Evolutionary conservation across 164 flowering plant genomes (phyloP).

Genomic region (Annona squamosa): DNA sequence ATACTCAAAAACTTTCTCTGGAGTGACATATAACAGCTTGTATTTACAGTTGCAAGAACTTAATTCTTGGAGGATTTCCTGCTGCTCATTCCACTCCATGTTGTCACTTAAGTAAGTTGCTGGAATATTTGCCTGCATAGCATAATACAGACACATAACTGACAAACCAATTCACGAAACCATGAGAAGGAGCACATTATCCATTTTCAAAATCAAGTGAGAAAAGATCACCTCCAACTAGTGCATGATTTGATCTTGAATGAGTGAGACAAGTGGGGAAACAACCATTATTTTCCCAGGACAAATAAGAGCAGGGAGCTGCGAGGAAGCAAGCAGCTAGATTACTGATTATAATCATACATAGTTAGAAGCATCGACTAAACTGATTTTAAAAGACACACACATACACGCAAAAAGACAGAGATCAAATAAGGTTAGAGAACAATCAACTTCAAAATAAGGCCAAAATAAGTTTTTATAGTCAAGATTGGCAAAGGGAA

Average conservation of each 20-base stretch:
- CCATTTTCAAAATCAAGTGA: background rate
- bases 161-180: background rate
- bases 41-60: constrained; percentile 57
- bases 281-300: constrained; percentile 88
- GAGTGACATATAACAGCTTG: constrained; percentile 94
- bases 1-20: constrained; percentile 82
- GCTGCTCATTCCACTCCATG: constrained; percentile 96
- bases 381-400: too few species aligned
- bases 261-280: constrained; percentile 95
- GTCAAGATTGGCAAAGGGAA: too few species aligned
- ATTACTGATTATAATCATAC: background rate
- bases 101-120: constrained; percentile 87
- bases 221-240: constrained; percentile 58
- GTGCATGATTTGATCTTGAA: constrained; percentile 99
- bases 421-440: constrained; percentile 1
- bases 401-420: too few species aligned
- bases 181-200: background rate
- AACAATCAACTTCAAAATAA: background rate
- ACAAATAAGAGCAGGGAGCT: constrained; percentile 92
- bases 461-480: background rate
- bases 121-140: constrained; percentile 73
- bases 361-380: background rate
- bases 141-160: background rate
- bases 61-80: constrained; percentile 79
- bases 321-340: constrained; percentile 17